Evolutionary conservation across 2,329 filamentous ascomycete species (phyloP).

Genomic region (Trichoderma oligosporum): DNA sequence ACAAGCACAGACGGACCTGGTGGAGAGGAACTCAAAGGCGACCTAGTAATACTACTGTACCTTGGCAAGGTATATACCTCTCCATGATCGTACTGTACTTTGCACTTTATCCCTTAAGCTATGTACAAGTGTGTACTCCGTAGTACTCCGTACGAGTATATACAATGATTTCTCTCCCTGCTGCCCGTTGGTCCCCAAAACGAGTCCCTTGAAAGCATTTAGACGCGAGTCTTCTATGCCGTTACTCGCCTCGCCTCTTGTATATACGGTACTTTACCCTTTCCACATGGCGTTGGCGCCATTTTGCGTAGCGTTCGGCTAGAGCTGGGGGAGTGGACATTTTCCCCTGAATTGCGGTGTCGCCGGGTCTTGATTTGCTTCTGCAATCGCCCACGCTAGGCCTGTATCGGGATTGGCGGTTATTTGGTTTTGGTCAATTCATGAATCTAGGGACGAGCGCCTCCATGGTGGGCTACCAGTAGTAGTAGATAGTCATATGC

Average conservation of each 20-base stretch:
- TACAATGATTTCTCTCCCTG: background rate
- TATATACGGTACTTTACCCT: no score
- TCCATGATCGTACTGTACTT: no score
- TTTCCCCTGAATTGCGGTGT: constrained; percentile 20
- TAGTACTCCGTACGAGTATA: no score
- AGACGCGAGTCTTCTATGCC: constrained; percentile 11
- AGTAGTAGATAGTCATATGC: no score
- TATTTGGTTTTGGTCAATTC: background rate
- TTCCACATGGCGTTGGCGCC: constrained; percentile 15
- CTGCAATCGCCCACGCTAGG: constrained; percentile 17
- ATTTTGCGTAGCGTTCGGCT: constrained; percentile 13
- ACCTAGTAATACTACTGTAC: no score
- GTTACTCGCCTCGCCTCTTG: constrained; percentile 7
- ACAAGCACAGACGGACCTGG: no score
- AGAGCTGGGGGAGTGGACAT: constrained; percentile 16
- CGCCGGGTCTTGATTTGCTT: constrained; percentile 18
- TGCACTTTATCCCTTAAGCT: no score
- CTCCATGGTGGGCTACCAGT: constrained; percentile 5
- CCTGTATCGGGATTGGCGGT: background rate
- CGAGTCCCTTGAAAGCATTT: background rate
- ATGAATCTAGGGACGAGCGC: background rate
- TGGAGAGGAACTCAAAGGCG: no score
- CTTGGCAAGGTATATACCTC: no score
- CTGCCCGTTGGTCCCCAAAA: background rate
- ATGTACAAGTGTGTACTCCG: no score